phyloP scores from a whole-genome alignment of 106 monocot genomes.

The Dendrobium chrysotoxum region DNA sequence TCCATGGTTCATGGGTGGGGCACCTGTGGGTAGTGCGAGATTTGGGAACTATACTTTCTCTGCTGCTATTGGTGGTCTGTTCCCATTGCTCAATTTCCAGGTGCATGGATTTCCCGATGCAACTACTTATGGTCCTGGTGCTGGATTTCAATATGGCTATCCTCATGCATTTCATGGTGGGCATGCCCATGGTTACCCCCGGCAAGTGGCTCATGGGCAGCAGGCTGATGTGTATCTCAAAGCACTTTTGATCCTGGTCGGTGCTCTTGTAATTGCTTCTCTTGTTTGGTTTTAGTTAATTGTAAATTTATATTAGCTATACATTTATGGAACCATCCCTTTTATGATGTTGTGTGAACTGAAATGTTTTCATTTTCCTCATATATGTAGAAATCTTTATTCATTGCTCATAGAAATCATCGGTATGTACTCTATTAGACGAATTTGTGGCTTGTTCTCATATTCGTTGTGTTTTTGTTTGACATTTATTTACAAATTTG shows the following conservation, averaged over 20 bases:
- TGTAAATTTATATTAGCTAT: neutral
- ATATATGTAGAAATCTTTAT: neutral
- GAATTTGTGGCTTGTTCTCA: neutral
- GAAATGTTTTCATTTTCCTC: neutral
- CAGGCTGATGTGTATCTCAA: constrained; percentile 35
- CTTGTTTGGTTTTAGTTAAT: constrained; percentile 19
- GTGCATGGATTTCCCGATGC: constrained; percentile 62
- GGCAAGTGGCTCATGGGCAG: constrained; percentile 21
- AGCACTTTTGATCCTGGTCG: constrained; percentile 32
- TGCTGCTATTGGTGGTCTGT: constrained; percentile 52
- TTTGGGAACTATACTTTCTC: constrained; percentile 63
- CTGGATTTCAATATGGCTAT: constrained; percentile 39
- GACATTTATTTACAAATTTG: neutral
- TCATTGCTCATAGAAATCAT: constrained; percentile 1
- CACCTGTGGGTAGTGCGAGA: constrained; percentile 22
- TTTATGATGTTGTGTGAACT: neutral
- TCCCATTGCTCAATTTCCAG: constrained; percentile 53
- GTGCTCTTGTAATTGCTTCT: constrained; percentile 32
- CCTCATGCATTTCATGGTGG: constrained; percentile 41
- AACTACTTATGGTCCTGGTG: constrained; percentile 42
- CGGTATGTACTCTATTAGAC: neutral
- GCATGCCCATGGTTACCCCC: constrained; percentile 23
- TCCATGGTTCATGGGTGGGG: constrained; percentile 42
- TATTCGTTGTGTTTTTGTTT: neutral
- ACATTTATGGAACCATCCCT: neutral